Evolutionary conservation across 2,329 filamentous ascomycete species (phyloP).

Genomic region (Cercospora canescens): DNA sequence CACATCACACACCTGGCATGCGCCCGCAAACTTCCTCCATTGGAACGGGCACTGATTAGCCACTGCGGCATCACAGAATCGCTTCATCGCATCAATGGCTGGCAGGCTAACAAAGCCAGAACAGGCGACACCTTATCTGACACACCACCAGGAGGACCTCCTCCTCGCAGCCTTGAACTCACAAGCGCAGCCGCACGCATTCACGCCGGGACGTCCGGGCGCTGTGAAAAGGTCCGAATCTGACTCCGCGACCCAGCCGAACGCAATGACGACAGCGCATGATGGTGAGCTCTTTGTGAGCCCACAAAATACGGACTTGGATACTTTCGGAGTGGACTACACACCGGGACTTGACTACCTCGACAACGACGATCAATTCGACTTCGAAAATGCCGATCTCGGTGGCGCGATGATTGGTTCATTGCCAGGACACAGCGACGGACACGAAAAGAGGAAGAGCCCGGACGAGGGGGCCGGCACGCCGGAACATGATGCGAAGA

Average conservation of each 20-base stretch:
- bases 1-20: not conserved
- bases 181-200: constrained; percentile 32
- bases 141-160: constrained; percentile 45
- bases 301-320: constrained; percentile 30
- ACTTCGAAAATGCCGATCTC: constrained; percentile 65
- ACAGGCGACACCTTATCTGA: constrained; percentile 44
- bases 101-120: constrained; percentile 18
- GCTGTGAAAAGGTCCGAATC: constrained; percentile 12
- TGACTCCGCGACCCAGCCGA: constrained; percentile 12
- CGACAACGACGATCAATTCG: constrained; percentile 72
- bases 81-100: constrained; percentile 14
- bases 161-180: constrained; percentile 50
- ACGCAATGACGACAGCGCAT: constrained; percentile 28
- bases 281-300: constrained; percentile 31
- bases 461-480: constrained; percentile 65
- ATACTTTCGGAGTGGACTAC: constrained; percentile 33
- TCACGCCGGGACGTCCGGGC: constrained; percentile 7
- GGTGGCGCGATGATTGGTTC: constrained; percentile 71
- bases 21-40: not conserved
- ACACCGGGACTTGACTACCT: constrained; percentile 85
- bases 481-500: constrained; percentile 68
- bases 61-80: not conserved
- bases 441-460: constrained; percentile 71
- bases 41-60: not conserved
- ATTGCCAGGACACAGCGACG: constrained; percentile 59